Evolutionary conservation across 148 eudicot species (phyloP).

Genomic region (Persicaria maculosa): DNA sequence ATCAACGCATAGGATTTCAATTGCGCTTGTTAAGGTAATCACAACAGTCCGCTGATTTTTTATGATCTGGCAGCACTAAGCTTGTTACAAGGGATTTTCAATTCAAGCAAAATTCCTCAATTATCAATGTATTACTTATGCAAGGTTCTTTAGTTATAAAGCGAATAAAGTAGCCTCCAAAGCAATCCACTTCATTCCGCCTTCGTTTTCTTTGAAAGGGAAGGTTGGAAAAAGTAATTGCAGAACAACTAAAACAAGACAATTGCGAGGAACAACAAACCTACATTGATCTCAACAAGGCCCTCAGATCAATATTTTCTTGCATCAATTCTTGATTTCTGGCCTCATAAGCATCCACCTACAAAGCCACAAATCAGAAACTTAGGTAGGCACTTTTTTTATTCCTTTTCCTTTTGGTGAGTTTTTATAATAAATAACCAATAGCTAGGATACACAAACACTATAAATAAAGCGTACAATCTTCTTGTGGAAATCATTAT

Average conservation of each 20-base stretch:
- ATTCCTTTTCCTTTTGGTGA: background rate
- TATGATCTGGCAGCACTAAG: background rate
- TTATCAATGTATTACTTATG: background rate
- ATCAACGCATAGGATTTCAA: too few species aligned
- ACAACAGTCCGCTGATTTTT: background rate
- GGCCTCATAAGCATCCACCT: slow-evolving; percentile 96
- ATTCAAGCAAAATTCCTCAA: background rate
- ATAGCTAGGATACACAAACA: slow-evolving; percentile 4
- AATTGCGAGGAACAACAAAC: slow-evolving; percentile 20
- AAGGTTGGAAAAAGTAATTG: background rate
- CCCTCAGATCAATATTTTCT: slow-evolving; percentile 89
- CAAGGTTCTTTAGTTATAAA: background rate
- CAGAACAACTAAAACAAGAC: background rate
- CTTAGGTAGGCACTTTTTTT: background rate
- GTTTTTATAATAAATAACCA: background rate
- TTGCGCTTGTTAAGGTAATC: too few species aligned
- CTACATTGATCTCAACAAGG: slow-evolving; percentile 91
- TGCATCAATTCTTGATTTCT: slow-evolving; percentile 95
- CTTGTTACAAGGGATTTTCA: background rate
- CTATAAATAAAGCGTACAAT: slow-evolving; percentile 51
- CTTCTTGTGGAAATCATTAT: slow-evolving; percentile 88
- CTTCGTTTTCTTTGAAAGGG: background rate
- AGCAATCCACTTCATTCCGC: background rate
- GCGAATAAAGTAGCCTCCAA: background rate
- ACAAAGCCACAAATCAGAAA: slow-evolving; percentile 17